These are phyloP conservation scores for Eucalyptus cloeziana DNA, from an alignment of 345 rosid genomes.

Conservation along the genomic window DNA sequence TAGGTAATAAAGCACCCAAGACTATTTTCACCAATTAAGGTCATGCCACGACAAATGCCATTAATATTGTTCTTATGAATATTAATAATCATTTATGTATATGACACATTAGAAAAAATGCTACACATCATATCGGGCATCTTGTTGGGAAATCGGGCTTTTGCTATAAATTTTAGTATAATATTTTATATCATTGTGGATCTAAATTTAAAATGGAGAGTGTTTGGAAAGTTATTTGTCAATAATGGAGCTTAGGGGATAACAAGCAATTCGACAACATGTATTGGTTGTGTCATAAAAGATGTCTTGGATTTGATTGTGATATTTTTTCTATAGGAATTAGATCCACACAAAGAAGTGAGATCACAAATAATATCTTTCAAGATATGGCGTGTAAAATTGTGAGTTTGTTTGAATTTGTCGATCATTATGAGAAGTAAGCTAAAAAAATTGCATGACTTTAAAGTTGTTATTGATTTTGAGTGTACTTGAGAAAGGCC, in stretches of 20 bases:
- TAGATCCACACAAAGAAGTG: no score
- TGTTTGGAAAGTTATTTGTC: rapidly evolving
- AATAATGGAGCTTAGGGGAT: neutral
- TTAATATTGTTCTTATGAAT: no score
- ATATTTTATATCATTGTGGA: no score
- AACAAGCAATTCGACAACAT: rapidly evolving
- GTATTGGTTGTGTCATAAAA: rapidly evolving
- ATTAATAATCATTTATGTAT: neutral
- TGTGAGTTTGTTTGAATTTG: no score
- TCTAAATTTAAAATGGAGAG: no score
- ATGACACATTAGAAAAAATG: rapidly evolving
- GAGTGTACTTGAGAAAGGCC: neutral
- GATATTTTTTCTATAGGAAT: no score
- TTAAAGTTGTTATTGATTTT: no score
- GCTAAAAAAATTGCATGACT: no score
- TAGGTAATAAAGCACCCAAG: no score
- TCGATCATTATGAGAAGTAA: rapidly evolving
- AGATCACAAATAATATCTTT: no score
- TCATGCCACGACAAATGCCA: neutral
- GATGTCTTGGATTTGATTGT: rapidly evolving
- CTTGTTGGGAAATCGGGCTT: neutral
- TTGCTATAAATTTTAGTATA: rapidly evolving
- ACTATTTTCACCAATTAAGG: rapidly evolving
- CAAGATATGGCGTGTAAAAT: rapidly evolving
- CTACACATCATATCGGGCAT: neutral